These are phyloP conservation scores for Stachybotrys chartarum DNA, from an alignment of 2,329 filamentous ascomycete species.

Conservation along the genomic window DNA sequence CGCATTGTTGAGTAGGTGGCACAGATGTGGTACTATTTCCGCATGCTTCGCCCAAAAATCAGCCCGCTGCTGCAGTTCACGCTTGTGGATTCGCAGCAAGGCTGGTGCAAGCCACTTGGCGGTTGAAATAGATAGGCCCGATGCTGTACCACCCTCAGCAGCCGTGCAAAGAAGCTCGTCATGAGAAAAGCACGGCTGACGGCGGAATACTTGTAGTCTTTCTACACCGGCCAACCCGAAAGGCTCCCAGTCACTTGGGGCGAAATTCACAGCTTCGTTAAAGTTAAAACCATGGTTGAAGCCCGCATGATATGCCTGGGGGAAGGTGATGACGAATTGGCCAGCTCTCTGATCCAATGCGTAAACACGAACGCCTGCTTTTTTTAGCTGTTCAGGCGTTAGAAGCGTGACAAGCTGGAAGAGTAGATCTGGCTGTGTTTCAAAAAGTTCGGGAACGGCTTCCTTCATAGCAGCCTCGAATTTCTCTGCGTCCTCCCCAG, in stretches of 20 bases:
- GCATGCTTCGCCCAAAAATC: conserved; percentile 62
- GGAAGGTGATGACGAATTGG: conserved; percentile 94
- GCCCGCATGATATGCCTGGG: conserved; percentile 92
- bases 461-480: conserved; percentile 95
- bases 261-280: conserved; percentile 98
- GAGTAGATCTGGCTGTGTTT: conserved; percentile 90
- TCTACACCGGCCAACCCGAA: conserved; percentile 82
- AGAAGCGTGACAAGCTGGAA: conserved; percentile 97
- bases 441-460: conserved; percentile 91
- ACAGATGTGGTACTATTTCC: conserved; percentile 36
- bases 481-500: conserved; percentile 84
- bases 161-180: conserved; percentile 92
- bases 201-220: conserved; percentile 76
- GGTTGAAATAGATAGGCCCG: conserved; percentile 66
- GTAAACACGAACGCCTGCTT: conserved; percentile 87
- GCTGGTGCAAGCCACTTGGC: conserved; percentile 94
- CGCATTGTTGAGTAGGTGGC: conserved; percentile 34
- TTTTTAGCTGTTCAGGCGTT: conserved; percentile 85
- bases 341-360: conserved; percentile 94
- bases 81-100: conserved; percentile 66
- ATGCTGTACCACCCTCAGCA: conserved; percentile 65
- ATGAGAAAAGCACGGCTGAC: conserved; percentile 94
- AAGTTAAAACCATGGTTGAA: conserved; percentile 99
- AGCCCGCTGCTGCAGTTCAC: conserved; percentile 63
- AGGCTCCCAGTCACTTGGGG: conserved; percentile 90